Percentiles rank a stretch among this genome's conserved stretches.
These are phyloP conservation scores for Clarireedia hainanense DNA, from an alignment of 2,329 filamentous ascomycete genomes.

Conservation along the genomic window DNA sequence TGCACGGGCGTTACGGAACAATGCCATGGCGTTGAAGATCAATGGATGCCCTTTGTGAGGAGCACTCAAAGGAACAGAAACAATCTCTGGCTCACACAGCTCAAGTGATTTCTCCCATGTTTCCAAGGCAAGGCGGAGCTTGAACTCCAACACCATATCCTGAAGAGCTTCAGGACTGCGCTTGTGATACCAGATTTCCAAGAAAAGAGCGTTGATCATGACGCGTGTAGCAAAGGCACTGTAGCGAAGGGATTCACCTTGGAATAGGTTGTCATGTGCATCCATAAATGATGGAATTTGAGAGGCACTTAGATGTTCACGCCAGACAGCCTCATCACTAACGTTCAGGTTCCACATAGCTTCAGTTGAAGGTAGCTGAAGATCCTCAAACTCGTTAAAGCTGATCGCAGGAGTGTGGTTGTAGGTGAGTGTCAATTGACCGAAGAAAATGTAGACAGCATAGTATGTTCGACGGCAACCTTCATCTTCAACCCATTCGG, in stretches of 20 bases:
- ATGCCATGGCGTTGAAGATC: constrained; percentile 96
- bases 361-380: constrained; percentile 89
- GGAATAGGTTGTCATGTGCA: constrained; percentile 91
- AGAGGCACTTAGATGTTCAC: constrained; percentile 64
- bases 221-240: constrained; percentile 95
- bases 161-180: constrained; percentile 95
- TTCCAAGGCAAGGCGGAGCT: constrained; percentile 87
- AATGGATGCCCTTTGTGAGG: constrained; percentile 94
- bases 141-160: constrained; percentile 97
- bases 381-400: constrained; percentile 94
- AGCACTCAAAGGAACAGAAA: constrained; percentile 81
- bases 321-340: constrained; percentile 74
- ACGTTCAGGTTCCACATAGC: constrained; percentile 83
- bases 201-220: constrained; percentile 97
- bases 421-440: constrained; percentile 87
- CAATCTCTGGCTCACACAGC: constrained; percentile 83
- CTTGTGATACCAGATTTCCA: constrained; percentile 99
- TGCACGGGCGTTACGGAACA: constrained; percentile 89
- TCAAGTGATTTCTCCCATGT: constrained; percentile 98
- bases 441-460: constrained; percentile 98
- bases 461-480: constrained; percentile 95
- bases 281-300: constrained; percentile 81
- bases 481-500: constrained; percentile 95
- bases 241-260: constrained; percentile 83
- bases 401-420: constrained; percentile 97